Base-by-base conservation (phyloP, 2,329 filamentous ascomycete species). In the Penicillium griseofulvum region DNA sequence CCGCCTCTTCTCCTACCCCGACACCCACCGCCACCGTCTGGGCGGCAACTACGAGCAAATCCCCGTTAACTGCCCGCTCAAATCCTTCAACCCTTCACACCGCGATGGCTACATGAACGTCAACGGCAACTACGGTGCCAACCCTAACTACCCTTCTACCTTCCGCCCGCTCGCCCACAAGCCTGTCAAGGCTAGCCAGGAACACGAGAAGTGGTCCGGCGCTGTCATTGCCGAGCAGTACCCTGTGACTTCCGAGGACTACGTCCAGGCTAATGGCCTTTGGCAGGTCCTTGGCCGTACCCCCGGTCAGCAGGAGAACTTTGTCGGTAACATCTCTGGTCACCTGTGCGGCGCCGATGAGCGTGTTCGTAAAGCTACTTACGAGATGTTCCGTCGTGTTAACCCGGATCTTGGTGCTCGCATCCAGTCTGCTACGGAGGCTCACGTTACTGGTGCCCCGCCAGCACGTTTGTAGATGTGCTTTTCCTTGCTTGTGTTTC, bases 21-120 rank as follows among this genome's bases (percentile, higher is more conserved):
- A 89, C 66, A 86, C 85, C 24, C 84, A 86, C 58, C 80, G 83
- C 36, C 82, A 88, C 71, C 83, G 85, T 42, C 74, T 87, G 3
- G 84, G 85, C 33, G 77, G 78, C 48, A 87, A 87, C 74, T 87
- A 85, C 71, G 81, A 85, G 61, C 83, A 87, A 66, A 81, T 87
- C 51, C 84, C 84, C 22, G 81, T 84, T 63, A 87, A 87, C 73
- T 77, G 77, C 49, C 80, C 83, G 52, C 56, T 78, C 60, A 76
- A 71, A 76, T 66, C 74, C 77, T 77, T 76, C 74, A 80, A 83
- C 79, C 80, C 87, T 60, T 89, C 85, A 78, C 87, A 90, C 71
- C 84, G 88, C 58, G 88, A 91, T 66, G 89, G 89, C 16, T 68
- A 71, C 56, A 91, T 90, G 87, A 82, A 85, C 1, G 83, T 85